Evolutionary conservation across 169 alveolate genomes (phyloP), one percentile per base, ranked within the genome.

Genomic region (Neospora caninum): DNA sequence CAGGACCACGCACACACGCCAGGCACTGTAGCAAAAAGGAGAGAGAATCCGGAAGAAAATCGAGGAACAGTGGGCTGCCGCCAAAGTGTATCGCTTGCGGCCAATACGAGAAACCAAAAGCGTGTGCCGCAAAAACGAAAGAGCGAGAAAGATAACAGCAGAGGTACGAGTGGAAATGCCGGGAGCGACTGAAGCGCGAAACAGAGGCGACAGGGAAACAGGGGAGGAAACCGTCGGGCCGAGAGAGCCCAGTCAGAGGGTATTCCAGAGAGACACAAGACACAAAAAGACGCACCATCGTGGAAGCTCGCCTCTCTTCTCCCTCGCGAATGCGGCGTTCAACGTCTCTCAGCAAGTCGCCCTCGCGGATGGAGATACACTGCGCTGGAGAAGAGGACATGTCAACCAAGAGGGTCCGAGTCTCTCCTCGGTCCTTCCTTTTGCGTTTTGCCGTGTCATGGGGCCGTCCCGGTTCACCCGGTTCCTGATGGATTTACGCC

Each of bases 361-460:
- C 39, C 42, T 88, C 93, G n/a, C 43, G 41, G 25, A 88, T 29
- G 18, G 73, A 22, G n/a, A 49, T 67, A 45, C 88, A 88, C 80
- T 88, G 93, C 69, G 93, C 93, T 88, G 93, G 25, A 69, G 16
- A 69, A 64, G n/a, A 64, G 73, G 7, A 73, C 13, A 34, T 22
- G 25, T 73, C 84, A 20, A 9, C 6, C n/a, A 73, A 34, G 43
- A n/a, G 38, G 84, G 7, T 2, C 16, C n/a, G 16, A 9, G 73
- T 1, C 25, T 29, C 73, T 16, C 34, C 73, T 64, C 73, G 25
- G 64, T 53, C 64, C 18, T n/a, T n/a, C n/a, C n/a, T n/a, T n/a
- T n/a, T n/a, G n/a, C n/a, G n/a, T n/a, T n/a, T n/a, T n/a, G n/a
- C n/a, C n/a, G n/a, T n/a, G n/a, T n/a, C n/a, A n/a, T n/a, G n/a